phyloP scores from a whole-genome alignment of 306 rosid genomes.

The Abrus precatorius region DNA sequence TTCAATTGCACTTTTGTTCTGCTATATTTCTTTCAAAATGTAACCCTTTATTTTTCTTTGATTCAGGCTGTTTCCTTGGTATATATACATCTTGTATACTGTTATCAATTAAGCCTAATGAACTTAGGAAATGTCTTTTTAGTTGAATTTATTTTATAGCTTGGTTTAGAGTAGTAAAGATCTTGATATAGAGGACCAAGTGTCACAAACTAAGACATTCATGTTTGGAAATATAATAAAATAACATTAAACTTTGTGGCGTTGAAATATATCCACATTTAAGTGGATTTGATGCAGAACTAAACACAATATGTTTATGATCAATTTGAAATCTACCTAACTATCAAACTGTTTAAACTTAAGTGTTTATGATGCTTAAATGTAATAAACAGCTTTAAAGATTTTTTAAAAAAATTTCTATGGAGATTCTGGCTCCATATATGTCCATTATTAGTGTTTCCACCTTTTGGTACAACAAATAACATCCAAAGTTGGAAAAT shows the following conservation, averaged over 20 bases:
- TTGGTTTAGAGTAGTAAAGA: neutral
- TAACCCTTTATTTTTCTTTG: conserved; percentile 7
- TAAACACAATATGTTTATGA: neutral
- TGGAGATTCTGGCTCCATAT: too few relatives aligned
- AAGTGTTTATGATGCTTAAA: neutral
- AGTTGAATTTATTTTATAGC: neutral
- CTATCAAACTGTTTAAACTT: neutral
- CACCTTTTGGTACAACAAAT: too few relatives aligned
- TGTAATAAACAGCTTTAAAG: too few relatives aligned
- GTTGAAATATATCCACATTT: too few relatives aligned
- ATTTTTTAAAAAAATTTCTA: too few relatives aligned
- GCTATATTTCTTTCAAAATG: conserved; percentile 10
- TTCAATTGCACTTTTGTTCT: conserved; percentile 43
- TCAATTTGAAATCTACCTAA: neutral
- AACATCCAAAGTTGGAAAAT: too few relatives aligned
- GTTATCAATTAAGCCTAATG: neutral
- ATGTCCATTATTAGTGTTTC: too few relatives aligned
- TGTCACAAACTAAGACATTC: too few relatives aligned
- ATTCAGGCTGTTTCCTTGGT: neutral
- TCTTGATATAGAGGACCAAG: too few relatives aligned
- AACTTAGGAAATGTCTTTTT: conserved; percentile 8
- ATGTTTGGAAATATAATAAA: too few relatives aligned
- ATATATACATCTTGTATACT: neutral
- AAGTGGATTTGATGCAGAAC: too few relatives aligned
- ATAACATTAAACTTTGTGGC: too few relatives aligned